Conservation (phyloP, 75 land plant genomes). For the Pinus albicaulis region DNA sequence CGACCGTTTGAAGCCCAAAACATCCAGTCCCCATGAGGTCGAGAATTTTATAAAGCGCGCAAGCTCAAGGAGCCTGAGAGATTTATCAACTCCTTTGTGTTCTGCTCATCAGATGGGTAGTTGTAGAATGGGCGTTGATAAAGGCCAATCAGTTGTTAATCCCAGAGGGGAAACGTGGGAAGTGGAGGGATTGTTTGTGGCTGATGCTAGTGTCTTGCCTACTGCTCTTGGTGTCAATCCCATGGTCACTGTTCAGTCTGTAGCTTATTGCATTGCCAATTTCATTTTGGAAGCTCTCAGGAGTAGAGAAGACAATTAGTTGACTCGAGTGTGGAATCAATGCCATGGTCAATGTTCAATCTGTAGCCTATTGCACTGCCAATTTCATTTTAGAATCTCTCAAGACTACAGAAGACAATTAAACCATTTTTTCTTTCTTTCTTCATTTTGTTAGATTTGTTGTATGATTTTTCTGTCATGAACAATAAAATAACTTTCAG, state of each 20-base stretch:
- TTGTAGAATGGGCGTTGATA: conserved; percentile 71
- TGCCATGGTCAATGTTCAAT: conserved; percentile 87
- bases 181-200: conserved; percentile 65
- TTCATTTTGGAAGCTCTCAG: no score
- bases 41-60: conserved; percentile 53
- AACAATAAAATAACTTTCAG: no score
- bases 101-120: conserved; percentile 94
- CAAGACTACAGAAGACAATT: no score
- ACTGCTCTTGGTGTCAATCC: conserved; percentile 86
- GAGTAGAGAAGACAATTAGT: no score
- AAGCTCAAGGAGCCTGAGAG: conserved; percentile 24
- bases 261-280: conserved; percentile 67
- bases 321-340: conserved; percentile 43
- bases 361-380: conserved; percentile 75
- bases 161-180: conserved; percentile 78
- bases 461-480: no score
- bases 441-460: no score
- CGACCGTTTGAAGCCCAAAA: conserved; percentile 34
- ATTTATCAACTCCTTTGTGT: conserved; percentile 34
- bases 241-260: conserved; percentile 83
- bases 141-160: conserved; percentile 45
- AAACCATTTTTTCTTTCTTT: no score
- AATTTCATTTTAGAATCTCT: no score
- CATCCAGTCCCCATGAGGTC: conserved; percentile 28
- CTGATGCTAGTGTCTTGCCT: conserved; percentile 76